Evolutionary conservation across 164 flowering plant genomes (phyloP).

Genomic region (Echeveria elegans): DNA sequence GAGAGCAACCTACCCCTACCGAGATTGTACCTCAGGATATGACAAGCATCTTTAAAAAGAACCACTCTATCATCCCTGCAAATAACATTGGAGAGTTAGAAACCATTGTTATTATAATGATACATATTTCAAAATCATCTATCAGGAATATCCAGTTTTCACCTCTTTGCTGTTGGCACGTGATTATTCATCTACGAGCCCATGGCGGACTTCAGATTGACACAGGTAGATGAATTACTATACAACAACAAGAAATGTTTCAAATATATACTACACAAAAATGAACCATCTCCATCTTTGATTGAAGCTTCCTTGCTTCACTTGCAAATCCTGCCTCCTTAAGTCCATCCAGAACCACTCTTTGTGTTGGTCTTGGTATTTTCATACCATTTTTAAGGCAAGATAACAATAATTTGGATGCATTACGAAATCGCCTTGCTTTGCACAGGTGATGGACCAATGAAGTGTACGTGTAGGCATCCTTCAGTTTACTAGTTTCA

Average conservation of each 20-base stretch:
- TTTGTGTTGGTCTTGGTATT: conserved; percentile 36
- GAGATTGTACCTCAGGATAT: neutral
- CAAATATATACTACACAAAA: neutral
- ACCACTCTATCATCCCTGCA: neutral
- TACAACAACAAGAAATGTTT: neutral
- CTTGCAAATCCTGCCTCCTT: conserved; percentile 29
- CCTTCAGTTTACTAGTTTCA: conserved; percentile 52
- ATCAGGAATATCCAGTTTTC: neutral
- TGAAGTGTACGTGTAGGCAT: conserved; percentile 67
- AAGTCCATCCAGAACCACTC: conserved; percentile 64
- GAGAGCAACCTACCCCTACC: neutral
- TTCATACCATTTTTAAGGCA: conserved; percentile 44
- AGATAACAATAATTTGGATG: conserved; percentile 45
- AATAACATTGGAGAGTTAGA: neutral
- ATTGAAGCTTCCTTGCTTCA: conserved; percentile 36
- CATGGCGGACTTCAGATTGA: neutral
- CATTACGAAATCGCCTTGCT: conserved; percentile 35
- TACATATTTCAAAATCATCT: neutral
- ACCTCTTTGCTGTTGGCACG: neutral
- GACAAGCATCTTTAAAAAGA: neutral
- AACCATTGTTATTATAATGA: neutral
- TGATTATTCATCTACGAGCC: neutral
- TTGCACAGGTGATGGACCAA: conserved; percentile 76
- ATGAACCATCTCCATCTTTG: conserved; percentile 8
- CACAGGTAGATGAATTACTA: neutral